Base-by-base conservation (phyloP, 306 rosid genomes). In the Cicer arietinum region DNA sequence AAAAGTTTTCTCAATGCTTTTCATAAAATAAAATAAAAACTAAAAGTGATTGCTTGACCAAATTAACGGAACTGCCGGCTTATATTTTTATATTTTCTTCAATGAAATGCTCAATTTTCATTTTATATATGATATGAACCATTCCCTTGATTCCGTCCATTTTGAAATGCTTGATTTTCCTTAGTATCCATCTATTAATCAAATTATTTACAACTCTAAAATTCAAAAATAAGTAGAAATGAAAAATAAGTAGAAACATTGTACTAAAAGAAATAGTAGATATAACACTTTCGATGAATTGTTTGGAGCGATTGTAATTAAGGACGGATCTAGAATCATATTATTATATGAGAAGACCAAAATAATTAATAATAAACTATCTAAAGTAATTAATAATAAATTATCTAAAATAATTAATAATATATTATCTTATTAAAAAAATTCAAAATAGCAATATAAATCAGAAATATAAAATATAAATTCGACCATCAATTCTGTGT, bases 61-160 rank as follows among this genome's bases (percentile, higher is more conserved):
- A 80, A 65, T 59, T 45, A 75, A 50, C 14, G 16, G 6, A 51
- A 54, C 71, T 42, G 10, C 60, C 41, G 63, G 65, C 75, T 41
- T 42, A 44, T 65, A 59, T 16, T 35, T 47, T 40, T 66, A 54
- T 11, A 52, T 17, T 1, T 39, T 59, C 59, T 39, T 56, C 41
- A 16, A 60, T 80, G 22, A 77, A 64, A 57, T 10, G 30, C 41
- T 58, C 11, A 58, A 22, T n/a, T 45, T 1, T 0, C 58, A 45
- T 43, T 10, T 10, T 56, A 43, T 65, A 1, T 56, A 10, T 45
- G n/a, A 2, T n/a, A 62, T 6, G 37, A 66, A 39, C 8, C 63
- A 74, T 57, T 74, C 83, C 70, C 45, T 67, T 75, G 77, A 68
- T 68, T 74, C 77, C 79, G 18, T 74, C 76, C n/a, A 47, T 13